Percentiles rank a stretch among this genome's conserved stretches.
Evolutionary conservation across 1,139 yeast genomes (phyloP).

Genomic region (Candida smagusa): DNA sequence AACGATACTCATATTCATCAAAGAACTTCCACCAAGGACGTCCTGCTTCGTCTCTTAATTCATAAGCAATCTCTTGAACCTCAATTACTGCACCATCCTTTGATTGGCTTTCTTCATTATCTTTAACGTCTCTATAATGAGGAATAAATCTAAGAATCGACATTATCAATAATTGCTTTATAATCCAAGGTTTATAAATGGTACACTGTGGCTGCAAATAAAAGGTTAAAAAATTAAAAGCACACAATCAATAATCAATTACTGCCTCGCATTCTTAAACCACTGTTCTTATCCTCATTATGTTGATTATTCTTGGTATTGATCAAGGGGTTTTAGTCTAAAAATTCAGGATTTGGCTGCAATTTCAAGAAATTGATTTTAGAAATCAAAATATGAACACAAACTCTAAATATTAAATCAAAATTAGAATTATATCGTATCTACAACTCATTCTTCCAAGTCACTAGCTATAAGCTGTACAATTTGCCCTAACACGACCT

Average conservation of each 20-base stretch:
- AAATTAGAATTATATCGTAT: no score
- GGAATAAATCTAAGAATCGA: conserved; percentile 1
- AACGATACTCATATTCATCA: conserved; percentile 56
- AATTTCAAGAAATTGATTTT: no score
- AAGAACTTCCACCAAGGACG: conserved; percentile 6
- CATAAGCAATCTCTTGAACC: conserved; percentile 1
- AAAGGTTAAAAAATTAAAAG: background rate
- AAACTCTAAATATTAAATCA: no score
- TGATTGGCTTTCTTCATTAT: background rate
- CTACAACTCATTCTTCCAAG: no score
- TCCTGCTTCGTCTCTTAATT: conserved; percentile 4
- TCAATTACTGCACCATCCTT: conserved; percentile 1
- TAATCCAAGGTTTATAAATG: background rate
- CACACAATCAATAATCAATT: background rate
- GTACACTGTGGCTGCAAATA: conserved; percentile 4
- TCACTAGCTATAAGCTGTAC: background rate
- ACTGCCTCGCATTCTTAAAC: no score
- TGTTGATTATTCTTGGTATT: no score
- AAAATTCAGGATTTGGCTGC: no score
- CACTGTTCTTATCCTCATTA: no score
- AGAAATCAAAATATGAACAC: no score
- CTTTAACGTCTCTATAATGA: conserved; percentile 4
- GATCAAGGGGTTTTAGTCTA: no score
- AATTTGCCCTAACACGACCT: conserved; percentile 1
- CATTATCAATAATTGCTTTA: background rate